Evolutionary conservation across 306 rosid genomes (phyloP), one percentile per base, ranked within the genome.

Genomic region (Alnus glutinosa): DNA sequence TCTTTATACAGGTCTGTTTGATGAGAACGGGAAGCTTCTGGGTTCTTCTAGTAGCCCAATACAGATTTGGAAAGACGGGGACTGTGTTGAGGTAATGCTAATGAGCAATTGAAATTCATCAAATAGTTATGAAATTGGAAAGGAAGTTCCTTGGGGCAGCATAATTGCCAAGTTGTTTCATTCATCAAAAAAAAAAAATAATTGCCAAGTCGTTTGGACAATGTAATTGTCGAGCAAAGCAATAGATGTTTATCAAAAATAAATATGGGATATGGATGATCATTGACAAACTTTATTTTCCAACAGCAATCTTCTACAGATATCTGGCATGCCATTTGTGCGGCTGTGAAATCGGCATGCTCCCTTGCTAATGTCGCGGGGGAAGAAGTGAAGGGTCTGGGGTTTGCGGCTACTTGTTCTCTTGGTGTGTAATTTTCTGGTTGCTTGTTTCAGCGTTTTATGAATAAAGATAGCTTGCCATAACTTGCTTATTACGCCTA

Each of bases 251-350:
- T 72, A 48, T 54, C 52, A 28, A 23, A 2, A 9, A 14, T 6
- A 49, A 9, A 28, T 42, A 52, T 34, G 28, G 79, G 75, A 80
- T 79, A 75, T 77, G 55, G 76, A 82, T 67, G 28, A 83, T 78
- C 16, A n/a, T 64, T 78, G 70, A 63, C 75, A 64, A 62, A 55
- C 59, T 75, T 75, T 80, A 70, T 68, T 59, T 79, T 79, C 75
- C 74, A 71, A 86, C 94, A 95, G 98, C 98, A 95, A 95, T 95
- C 98, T 75, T 95, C 98, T 61, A 92, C 98, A 18, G 98, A 92
- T 88, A 95, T 95, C 77, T 95, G 98, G 98, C 98, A 82, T 80
- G 96, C 98, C 54, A 88, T 95, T 74, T 87, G 98, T 84, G 94
- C 90, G 12, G 97, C 98, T 64, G 97, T 95, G 62, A 95, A 87